phyloP scores from a whole-genome alignment of 2,329 filamentous ascomycete species.

The Fusarium oligoseptatum region DNA sequence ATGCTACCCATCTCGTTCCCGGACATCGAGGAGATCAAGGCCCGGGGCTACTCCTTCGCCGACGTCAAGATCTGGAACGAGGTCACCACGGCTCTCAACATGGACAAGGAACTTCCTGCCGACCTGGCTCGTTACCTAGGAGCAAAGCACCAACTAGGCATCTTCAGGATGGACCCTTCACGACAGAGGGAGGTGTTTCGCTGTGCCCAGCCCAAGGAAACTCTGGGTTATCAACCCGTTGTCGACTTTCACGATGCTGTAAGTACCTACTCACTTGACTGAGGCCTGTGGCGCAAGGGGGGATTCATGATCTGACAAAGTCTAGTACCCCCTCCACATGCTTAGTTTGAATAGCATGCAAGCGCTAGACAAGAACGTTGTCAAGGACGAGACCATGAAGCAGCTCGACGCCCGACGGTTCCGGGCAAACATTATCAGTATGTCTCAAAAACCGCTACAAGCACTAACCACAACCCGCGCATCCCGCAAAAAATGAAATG shows the following conservation, averaged over 20 bases:
- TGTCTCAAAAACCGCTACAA: conserved; percentile 3
- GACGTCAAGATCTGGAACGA: conserved; percentile 77
- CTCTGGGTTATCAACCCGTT: conserved; percentile 73
- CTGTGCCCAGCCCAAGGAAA: conserved; percentile 69
- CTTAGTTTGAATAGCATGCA: conserved; percentile 75
- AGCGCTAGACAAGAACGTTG: conserved; percentile 69
- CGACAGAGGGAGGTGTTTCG: conserved; percentile 70
- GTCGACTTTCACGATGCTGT: conserved; percentile 79
- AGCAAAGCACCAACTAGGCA: conserved; percentile 72
- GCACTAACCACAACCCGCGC: neutral
- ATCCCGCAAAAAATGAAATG: neutral
- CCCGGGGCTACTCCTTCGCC: conserved; percentile 70
- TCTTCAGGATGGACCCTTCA: conserved; percentile 76
- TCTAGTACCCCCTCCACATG: conserved; percentile 77
- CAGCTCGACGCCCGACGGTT: conserved; percentile 74
- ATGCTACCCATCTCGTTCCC: conserved; percentile 75
- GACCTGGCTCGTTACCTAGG: conserved; percentile 77
- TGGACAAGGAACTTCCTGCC: conserved; percentile 69
- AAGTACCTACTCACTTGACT: conserved; percentile 48
- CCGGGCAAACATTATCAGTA: conserved; percentile 78
- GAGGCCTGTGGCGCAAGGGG: neutral
- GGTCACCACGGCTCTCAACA: conserved; percentile 65
- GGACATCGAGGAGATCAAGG: conserved; percentile 66
- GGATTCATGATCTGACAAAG: conserved; percentile 12
- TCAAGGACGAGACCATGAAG: conserved; percentile 61